Evolutionary conservation across 306 rosid species (phyloP), one percentile per base, ranked within the genome.

Genomic region (Glycine latifolia): DNA sequence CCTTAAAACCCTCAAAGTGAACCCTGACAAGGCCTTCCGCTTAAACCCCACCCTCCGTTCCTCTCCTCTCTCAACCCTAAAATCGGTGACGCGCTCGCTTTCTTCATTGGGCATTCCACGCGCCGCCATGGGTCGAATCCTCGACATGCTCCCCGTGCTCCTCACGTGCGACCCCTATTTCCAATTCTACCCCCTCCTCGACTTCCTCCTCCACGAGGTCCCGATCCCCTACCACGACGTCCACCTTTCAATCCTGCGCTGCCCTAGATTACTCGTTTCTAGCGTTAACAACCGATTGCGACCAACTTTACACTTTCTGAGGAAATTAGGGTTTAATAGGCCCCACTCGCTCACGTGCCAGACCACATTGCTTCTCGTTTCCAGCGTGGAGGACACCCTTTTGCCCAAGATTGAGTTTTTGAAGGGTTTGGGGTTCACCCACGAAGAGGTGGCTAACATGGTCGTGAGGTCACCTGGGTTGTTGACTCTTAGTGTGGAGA

Each of bases 201-300:
- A 92, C 67, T 95, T 92, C 81, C 92, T 95, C 43, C 85, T 91
- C 71, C 86, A 89, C 14, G 92, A 95, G 56, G 97, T 86, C 4
- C 8, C 10, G 14, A 88, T 95, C 80, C 94, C 95, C 7, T 91
- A 83, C 78, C 88, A 71, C 0, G 72, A 95, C 62, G 85, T 94
- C 50, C 85, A 84, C 4, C 86, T 84, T 47, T 87, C 92, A 41
- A 50, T 94, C 4, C 31, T 82, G 39, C 89, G 95, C 31, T 92
- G 98, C 87, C 98, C 98, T 2, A 82, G 97, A 59, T 74, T 95
- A 20, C 84, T 92, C 71, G 91, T 92, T 16, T 92, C 87, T 48
- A 75, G 75, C 53, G 77, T 95, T 13, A 87, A 89, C 52, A 15
- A 31, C 49, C 94, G 85, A 43, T 80, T 94, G 67, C 89, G 89